Conservation (phyloP, 129 eudicot species). For the Sambucus nigra region DNA sequence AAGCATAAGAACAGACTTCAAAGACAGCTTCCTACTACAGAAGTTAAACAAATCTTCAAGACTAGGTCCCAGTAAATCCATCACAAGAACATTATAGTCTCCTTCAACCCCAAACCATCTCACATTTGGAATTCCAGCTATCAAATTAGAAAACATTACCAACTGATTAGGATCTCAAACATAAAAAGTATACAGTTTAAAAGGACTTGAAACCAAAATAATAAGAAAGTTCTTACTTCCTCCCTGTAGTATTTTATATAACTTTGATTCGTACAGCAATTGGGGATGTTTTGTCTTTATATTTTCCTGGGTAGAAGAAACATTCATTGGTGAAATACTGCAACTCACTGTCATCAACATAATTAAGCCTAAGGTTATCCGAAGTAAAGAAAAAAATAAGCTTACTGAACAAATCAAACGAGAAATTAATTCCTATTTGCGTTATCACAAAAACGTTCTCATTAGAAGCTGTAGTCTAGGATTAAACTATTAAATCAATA, state of each 20-base stretch:
- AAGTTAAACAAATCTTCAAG: slow-evolving; percentile 91
- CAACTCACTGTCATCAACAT: slow-evolving; percentile 5
- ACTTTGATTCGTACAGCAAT: slow-evolving; percentile 76
- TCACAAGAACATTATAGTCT: slow-evolving; percentile 94
- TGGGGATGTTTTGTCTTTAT: slow-evolving; percentile 97
- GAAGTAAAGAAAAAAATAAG: background rate
- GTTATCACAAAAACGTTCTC: background rate
- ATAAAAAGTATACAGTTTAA: background rate
- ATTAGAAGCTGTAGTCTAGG: background rate
- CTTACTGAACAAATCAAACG: background rate
- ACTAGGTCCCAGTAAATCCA: slow-evolving; percentile 97
- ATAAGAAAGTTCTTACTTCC: slow-evolving; percentile 60
- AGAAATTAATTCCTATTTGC: background rate
- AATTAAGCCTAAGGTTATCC: background rate
- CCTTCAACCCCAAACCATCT: slow-evolving; percentile 97
- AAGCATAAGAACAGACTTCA: slow-evolving; percentile 98
- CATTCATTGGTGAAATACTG: background rate
- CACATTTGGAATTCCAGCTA: slow-evolving; percentile 95
- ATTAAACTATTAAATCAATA: background rate
- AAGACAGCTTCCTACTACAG: slow-evolving; percentile 86
- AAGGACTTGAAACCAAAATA: background rate
- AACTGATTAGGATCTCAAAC: slow-evolving; percentile 17
- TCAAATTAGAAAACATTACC: slow-evolving; percentile 18
- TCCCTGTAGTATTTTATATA: slow-evolving; percentile 93
- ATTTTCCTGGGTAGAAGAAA: slow-evolving; percentile 60